Evolutionary conservation across 2,329 filamentous ascomycete genomes (phyloP), one percentile per base, ranked within the genome.

Genomic region (Epichloe uncinata): DNA sequence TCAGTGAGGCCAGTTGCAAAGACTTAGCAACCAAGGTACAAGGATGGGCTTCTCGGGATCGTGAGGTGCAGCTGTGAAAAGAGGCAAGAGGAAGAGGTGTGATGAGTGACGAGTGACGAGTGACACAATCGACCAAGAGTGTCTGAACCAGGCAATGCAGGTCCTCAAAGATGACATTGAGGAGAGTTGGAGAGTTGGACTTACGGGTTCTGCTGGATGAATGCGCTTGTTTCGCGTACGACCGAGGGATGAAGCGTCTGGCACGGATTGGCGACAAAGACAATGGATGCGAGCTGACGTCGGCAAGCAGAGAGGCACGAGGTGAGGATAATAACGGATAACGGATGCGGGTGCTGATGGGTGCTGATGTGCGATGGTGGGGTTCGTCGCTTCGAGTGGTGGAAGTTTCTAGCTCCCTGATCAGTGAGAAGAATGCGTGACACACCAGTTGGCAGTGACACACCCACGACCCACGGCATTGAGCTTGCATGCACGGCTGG

Each of bases 331-430:
- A 26, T 26, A 26, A 26, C 22, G 22, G 22, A 37, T 9, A 4
- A 4, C 26, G 3, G 42, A 30, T 20, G 30, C 11, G 13, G 22
- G 26, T 26, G 42, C n/a, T 5, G 42, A 18, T 8, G 42, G 2
- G 12, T n/a, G n/a, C n/a, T 13, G 30, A 35, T 18, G 30, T 30
- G n/a, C 13, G 4, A 35, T 41, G 50, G 47, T 49, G 47, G 47
- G 47, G 50, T 26, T 40, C 38, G 22, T 18, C n/a, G 12, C 18
- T 20, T 16, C n/a, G 12, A 11, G n/a, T 42, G 51, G 50, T 57
- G 55, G 57, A 58, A 58, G 53, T 53, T 54, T 54, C 54, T 58
- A 57, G 56, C 52, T 54, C 12, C 52, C 53, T 6, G n/a, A n/a
- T n/a, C 20, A n/a, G n/a, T n/a, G n/a, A n/a, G n/a, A n/a, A n/a